phyloP scores from a whole-genome alignment of 2,329 filamentous ascomycete species.

The Penicillium sp. region DNA sequence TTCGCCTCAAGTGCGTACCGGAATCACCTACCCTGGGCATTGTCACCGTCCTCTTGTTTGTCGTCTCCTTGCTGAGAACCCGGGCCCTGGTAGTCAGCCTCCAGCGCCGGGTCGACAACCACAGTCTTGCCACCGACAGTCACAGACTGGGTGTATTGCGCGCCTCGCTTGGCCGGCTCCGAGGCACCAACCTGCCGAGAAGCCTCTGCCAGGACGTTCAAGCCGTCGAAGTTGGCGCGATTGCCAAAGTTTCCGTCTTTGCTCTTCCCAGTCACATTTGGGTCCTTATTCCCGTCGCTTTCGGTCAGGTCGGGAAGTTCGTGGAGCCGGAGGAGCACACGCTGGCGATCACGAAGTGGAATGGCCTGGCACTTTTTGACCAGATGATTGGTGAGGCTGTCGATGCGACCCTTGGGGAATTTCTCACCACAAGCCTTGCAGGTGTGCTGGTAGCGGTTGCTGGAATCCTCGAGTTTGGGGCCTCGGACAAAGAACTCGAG shows the following conservation, averaged over 20 bases:
- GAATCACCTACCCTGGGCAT: constrained; percentile 14
- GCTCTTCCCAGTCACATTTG: constrained; percentile 32
- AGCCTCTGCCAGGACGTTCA: constrained; percentile 83
- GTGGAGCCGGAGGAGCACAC: constrained; percentile 67
- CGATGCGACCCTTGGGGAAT: constrained; percentile 84
- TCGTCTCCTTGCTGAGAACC: constrained; percentile 26
- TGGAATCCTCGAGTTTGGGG: constrained; percentile 78
- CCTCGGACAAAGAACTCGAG: constrained; percentile 84
- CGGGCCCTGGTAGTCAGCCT: constrained; percentile 38
- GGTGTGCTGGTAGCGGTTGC: constrained; percentile 86
- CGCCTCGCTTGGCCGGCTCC: constrained; percentile 43
- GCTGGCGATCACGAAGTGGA: constrained; percentile 67
- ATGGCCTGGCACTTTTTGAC: constrained; percentile 83
- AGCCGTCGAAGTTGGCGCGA: constrained; percentile 66
- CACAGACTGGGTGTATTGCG: constrained; percentile 39
- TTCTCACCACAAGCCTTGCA: constrained; percentile 84
- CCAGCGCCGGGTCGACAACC: constrained; percentile 42
- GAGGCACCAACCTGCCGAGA: constrained; percentile 67
- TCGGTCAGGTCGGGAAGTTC: constrained; percentile 58
- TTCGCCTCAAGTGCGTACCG: background rate
- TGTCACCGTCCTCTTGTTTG: constrained; percentile 12
- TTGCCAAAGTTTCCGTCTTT: constrained; percentile 44
- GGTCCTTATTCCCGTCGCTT: constrained; percentile 38
- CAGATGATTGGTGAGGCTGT: constrained; percentile 74
- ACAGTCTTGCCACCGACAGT: constrained; percentile 41